Evolutionary conservation across 192 early-diverging fungal genomes (phyloP), one percentile per base, ranked within the genome.

Genomic region (Backusella parvicylindrica): DNA sequence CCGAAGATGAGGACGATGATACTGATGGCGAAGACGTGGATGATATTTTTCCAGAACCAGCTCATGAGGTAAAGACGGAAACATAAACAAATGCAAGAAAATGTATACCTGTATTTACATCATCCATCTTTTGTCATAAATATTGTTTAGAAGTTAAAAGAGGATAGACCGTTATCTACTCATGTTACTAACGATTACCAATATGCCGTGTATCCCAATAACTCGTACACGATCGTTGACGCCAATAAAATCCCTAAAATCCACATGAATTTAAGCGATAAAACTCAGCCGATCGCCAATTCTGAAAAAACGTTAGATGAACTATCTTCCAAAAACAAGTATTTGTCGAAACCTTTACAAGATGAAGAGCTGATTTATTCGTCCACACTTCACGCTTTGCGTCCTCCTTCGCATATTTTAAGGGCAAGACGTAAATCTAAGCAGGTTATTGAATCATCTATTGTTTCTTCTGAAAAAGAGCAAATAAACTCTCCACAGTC

Each of bases 361-460:
- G 13, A 40, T 31, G 68, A 70, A 28, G 41, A 32, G 16, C 26
- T 43, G 23, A 38, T 1, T 16, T 66, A 66, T 33, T 66, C 64
- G 18, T 66, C 16, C 7, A 66, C 15, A n/a, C 64, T 16, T 35
- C 64, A 73, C 30, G 72, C 66, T 8, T 40, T 75, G 6, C 43
- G 74, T 3, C 74, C 74, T 31, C 74, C 74, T 37, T 65, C 74
- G 6, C 74, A 75, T 64, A 26, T 75, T 0, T 11, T 53, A 11
- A 75, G 68, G 26, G 26, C 66, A 26, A 66, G 66, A 23, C 37
- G 66, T 32, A 30, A 15, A 21, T 75, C 74, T 41, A 43, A 64
- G 6, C 30, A 64, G 7, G 21, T 28, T 15, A 7, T 23, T 30
- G 40, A 6, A 30, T 21, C 23, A 2, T 30, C 63, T 36, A 28